Base-by-base conservation (phyloP, 1,284 basidiomycete genomes). In the Ganoderma sinense region DNA sequence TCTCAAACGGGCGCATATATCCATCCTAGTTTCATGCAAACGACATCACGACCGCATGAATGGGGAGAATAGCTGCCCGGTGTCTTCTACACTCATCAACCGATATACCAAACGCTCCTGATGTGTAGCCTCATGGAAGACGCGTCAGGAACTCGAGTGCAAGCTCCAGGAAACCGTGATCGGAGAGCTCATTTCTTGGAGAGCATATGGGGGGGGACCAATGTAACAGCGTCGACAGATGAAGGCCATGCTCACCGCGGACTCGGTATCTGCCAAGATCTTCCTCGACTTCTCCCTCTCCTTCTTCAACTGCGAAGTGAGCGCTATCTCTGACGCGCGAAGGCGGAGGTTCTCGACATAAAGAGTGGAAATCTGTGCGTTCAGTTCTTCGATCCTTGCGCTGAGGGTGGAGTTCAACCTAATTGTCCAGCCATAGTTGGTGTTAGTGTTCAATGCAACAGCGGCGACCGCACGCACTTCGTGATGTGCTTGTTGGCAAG, bases 401-500 rank as follows among this genome's bases (percentile, higher is more conserved):
- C 91, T 93, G 71, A 95, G 84, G 26, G 91, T 93, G 40, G 93
- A 94, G 81, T 95, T 95, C 73, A 94, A 88, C 79, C 93, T 94
- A 74, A 18, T 40, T 41, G 59, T n/a, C 7, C 48, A 65, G 39
- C 56, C 61, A 65, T 56, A 63, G 18, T 31, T 60, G n/a, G 23
- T 23, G 23, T 39, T 16, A 61, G 39, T 16, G 40, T 56, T 36
- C 64, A 64, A 40, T 39, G 48, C 23, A 51, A 59, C 39, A 60
- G 40, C 33, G 59, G 41, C 4, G 62, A 41, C 45, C 59, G 59
- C n/a, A 73, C 77, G 20, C 41, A 94, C 92, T 94, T 95, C 36
- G 94, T 94, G 77, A 95, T 95, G 81, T 94, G 93, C 81, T 94
- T 95, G 83, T 95, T 95, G 69, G 93, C 93, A 67, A 94, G 89